phyloP scores from a whole-genome alignment of 2,329 filamentous ascomycete genomes.

The Gaeumannomyces sp. region DNA sequence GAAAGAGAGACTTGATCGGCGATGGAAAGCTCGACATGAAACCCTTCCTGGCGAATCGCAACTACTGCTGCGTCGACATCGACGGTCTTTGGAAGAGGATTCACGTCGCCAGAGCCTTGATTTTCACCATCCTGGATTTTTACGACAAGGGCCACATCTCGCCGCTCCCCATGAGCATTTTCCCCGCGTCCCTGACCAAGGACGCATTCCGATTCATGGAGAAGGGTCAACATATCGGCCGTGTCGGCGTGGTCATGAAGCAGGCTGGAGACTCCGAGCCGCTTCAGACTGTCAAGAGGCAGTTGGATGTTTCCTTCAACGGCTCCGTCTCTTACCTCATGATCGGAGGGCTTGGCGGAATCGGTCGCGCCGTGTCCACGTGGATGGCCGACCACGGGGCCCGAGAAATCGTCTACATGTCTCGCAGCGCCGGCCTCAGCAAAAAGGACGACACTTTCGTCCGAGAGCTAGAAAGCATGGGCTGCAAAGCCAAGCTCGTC shows the following conservation, averaged over 20 bases:
- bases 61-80: constrained; percentile 13
- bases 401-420: constrained; percentile 23
- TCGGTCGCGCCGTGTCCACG: constrained; percentile 21
- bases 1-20: constrained; percentile 23
- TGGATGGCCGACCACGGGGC: constrained; percentile 25
- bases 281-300: constrained; percentile 18
- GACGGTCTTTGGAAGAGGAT: too few relatives aligned
- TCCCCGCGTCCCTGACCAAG: constrained; percentile 29
- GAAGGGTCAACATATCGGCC: constrained; percentile 31
- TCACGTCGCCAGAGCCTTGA: too few relatives aligned
- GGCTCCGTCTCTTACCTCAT: constrained; percentile 16
- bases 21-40: constrained; percentile 28
- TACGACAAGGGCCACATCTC: neutral
- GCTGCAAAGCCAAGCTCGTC: constrained; percentile 5
- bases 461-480: constrained; percentile 1
- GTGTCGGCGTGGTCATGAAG: too few relatives aligned
- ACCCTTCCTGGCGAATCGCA: constrained; percentile 22
- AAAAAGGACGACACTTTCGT: neutral
- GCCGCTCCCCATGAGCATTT: constrained; percentile 25
- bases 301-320: constrained; percentile 8
- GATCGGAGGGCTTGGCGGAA: constrained; percentile 27
- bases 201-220: constrained; percentile 38
- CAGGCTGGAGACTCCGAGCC: too few relatives aligned
- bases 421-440: constrained; percentile 19
- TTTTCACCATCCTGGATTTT: too few relatives aligned